Conservation (phyloP, 2,329 filamentous ascomycete species). For the Colletotrichum karsti region DNA sequence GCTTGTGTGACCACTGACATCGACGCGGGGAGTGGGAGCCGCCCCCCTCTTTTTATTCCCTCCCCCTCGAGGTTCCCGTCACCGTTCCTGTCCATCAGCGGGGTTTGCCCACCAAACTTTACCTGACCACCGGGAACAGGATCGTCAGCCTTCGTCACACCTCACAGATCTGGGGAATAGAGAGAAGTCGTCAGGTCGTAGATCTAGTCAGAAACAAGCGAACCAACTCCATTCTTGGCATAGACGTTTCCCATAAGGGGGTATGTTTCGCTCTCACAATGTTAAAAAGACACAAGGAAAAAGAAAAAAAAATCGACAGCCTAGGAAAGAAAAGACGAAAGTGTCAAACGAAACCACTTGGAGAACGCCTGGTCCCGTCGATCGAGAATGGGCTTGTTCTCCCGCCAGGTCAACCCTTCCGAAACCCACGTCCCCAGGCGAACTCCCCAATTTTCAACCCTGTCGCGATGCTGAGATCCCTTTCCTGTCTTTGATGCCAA, state of each 20-base stretch:
- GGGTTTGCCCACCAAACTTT: background rate
- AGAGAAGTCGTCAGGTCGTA: background rate
- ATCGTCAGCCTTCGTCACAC: background rate
- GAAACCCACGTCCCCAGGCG: background rate
- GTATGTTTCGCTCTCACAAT: slow-evolving; percentile 20
- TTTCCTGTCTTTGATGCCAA: slow-evolving; percentile 25
- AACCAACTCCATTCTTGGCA: slow-evolving; percentile 25
- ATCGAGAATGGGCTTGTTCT: background rate
- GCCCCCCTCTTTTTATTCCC: too few relatives aligned
- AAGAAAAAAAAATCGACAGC: background rate
- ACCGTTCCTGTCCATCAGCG: slow-evolving; percentile 21
- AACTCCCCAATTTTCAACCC: background rate
- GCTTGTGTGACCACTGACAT: too few relatives aligned
- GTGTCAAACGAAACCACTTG: background rate
- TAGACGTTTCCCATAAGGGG: slow-evolving; percentile 16
- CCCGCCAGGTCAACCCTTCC: slow-evolving; percentile 1
- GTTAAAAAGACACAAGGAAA: background rate
- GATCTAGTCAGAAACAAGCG: background rate
- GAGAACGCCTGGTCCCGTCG: background rate
- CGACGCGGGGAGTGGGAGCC: too few relatives aligned
- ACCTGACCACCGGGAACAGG: background rate
- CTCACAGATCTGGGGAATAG: background rate
- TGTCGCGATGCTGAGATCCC: slow-evolving; percentile 8
- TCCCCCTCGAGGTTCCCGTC: too few relatives aligned
- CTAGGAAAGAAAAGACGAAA: background rate